Base-by-base conservation (phyloP, 164 flowering plant genomes). In the Vitis rupestris region DNA sequence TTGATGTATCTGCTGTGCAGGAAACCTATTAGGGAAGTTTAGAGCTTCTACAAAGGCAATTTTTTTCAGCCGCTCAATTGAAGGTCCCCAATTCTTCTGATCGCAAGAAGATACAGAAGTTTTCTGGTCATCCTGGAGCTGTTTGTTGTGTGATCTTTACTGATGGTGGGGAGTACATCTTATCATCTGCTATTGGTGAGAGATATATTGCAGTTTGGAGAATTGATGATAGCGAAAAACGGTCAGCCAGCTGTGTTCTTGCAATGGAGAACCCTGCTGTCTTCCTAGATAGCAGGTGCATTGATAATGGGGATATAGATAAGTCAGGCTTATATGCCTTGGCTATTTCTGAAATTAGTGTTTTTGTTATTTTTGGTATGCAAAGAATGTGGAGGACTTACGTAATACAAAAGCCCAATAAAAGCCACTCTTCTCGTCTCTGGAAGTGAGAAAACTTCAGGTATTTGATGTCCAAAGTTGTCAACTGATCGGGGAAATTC, bases 221-320 rank as follows among this genome's bases (percentile, higher is more conserved):
- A 68, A 67, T 85, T 66, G 91, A 81, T 80, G 90, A 88, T 57
- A 66, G 75, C 73, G 90, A 88, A 79, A 87, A 82, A 66, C 78
- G 85, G 73, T 83, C 93, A 50, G 88, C 97, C 30, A 79, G 84
- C 66, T 84, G 90, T 75, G 83, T 84, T 58, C 97, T 95, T 76
- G 83, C 93, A 31, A 90, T 95, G 97, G 99, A 95, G 72, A 91
- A 91, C 65, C 97, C 99, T 71, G 88, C 99, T 70, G 85, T 93
- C 53, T 88, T 75, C 69, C 58, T 95, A 44, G 97, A 95, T 69
- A 72, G 87, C 71, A 82, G 76, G 73, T 73, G 76, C 69, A 63
- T 54, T 58, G 65, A 59, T 1, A 72, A 68, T 52, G 80, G 66
- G 29, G 75, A 47, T 29, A 72, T 58, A 65, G 80, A 78, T 66